Evolutionary conservation across 73 alveolate genomes (phyloP).

Genomic region (Durusdinium trenchii): DNA sequence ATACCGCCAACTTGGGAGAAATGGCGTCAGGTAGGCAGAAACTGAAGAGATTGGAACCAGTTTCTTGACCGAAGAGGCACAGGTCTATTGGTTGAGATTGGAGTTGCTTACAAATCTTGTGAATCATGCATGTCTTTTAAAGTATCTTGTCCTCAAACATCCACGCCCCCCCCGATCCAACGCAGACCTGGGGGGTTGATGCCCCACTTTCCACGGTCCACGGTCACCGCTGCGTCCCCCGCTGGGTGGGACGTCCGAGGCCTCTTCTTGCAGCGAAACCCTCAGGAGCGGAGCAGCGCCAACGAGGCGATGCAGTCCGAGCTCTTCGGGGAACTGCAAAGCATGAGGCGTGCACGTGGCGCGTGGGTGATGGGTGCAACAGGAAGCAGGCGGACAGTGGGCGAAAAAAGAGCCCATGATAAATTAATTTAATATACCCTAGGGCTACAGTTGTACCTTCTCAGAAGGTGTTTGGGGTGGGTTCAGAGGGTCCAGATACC

Average conservation of each 20-base stretch:
- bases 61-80: background rate
- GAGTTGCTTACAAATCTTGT: background rate
- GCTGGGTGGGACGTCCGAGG: constrained; percentile 1
- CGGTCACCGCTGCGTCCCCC: background rate
- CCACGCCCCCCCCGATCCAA: background rate
- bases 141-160: background rate
- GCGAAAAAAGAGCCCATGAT: no score
- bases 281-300: constrained; percentile 31
- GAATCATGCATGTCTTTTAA: background rate
- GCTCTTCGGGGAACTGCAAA: no score
- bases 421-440: no score
- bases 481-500: no score
- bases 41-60: background rate
- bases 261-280: constrained; percentile 34
- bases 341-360: no score
- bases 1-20: background rate
- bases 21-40: no score
- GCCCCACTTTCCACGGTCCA: background rate
- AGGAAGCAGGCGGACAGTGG: no score
- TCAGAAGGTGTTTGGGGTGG: no score
- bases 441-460: no score
- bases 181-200: background rate
- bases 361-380: no score
- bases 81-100: background rate
- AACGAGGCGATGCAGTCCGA: constrained; percentile 16